Base-by-base conservation (phyloP, 2,329 filamentous ascomycete genomes). In the Fusarium sp. region DNA sequence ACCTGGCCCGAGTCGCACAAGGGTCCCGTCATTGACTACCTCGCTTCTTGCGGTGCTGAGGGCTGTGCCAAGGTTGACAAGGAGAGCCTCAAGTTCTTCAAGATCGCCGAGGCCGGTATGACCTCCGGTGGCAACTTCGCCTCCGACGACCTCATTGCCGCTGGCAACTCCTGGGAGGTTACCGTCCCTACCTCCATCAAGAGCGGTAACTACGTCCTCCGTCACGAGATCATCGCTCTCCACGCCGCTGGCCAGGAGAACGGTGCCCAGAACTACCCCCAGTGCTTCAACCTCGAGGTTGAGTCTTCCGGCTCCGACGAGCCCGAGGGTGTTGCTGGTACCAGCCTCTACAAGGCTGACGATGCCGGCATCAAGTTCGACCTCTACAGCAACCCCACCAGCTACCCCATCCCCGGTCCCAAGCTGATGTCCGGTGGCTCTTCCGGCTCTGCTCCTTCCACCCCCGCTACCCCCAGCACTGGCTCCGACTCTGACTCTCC, bases 21-120 rank as follows among this genome's bases (percentile, higher is more conserved):
- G 61, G 82, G 85, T 2, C 89, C 89, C 25, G 85, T 91, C 75
- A 83, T 91, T 67, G 85, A 85, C 78, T 91, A 91, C 82, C 81
- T 91, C 39, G 89, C 90, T 65, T 82, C 84, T 74, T 89, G 87
- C 81, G 73, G 74, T 39, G 80, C 82, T 58, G 84, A 82, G 37
- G 84, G 88, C 76, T 90, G 87, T 78, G 81, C 79, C 2, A 55
- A 55, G 52, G 86, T 86, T 61, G 84, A 86, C 79, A 86, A 88
- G 79, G 79, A 79, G 9, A 76, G 79, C 12, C 83, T 90, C 55
- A 78, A 86, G 73, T 91, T 86, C 80, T 88, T 90, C 84, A 91
- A 92, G 85, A 90, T 91, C 66, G 83, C 84, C 52, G 84, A 85
- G 71, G 81, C 77, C 39, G 89, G 89, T 72, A 81, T 65, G 80